These are phyloP conservation scores for Dryas octopetala DNA, from an alignment of 306 rosid species.

Conservation along the genomic window DNA sequence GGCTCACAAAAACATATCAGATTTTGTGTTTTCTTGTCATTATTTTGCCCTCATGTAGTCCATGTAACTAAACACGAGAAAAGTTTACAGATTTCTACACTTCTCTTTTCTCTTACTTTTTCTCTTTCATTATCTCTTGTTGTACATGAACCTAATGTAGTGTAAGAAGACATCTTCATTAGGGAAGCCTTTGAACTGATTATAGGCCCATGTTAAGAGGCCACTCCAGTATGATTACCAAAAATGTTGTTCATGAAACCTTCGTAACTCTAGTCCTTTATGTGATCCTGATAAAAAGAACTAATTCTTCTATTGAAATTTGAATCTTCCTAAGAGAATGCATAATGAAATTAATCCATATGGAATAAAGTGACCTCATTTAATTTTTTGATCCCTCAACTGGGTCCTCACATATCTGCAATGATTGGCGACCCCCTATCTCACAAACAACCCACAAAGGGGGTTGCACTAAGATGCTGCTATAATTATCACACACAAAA, in stretches of 20 bases:
- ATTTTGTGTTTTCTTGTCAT: not conserved
- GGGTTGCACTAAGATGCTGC: not conserved
- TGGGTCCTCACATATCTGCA: not conserved
- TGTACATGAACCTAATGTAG: not conserved
- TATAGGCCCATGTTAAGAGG: not conserved
- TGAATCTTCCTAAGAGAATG: not conserved
- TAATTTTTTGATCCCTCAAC: not conserved
- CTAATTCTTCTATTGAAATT: not conserved
- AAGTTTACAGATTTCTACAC: not conserved
- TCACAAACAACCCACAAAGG: not conserved
- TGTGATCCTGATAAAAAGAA: not conserved
- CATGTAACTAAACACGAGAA: not conserved
- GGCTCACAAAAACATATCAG: not conserved
- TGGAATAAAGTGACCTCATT: not conserved
- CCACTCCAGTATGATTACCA: not conserved
- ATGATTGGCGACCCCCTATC: not conserved
- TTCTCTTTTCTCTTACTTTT: not conserved
- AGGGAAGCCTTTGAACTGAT: not conserved
- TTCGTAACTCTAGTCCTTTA: not conserved
- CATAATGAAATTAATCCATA: not conserved
- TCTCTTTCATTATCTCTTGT: not conserved
- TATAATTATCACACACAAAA: not conserved
- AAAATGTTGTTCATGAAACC: not conserved
- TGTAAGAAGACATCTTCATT: not conserved
- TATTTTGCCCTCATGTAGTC: not conserved